Conservation (phyloP, 2,329 filamentous ascomycete species). For the Venturia effusa region DNA sequence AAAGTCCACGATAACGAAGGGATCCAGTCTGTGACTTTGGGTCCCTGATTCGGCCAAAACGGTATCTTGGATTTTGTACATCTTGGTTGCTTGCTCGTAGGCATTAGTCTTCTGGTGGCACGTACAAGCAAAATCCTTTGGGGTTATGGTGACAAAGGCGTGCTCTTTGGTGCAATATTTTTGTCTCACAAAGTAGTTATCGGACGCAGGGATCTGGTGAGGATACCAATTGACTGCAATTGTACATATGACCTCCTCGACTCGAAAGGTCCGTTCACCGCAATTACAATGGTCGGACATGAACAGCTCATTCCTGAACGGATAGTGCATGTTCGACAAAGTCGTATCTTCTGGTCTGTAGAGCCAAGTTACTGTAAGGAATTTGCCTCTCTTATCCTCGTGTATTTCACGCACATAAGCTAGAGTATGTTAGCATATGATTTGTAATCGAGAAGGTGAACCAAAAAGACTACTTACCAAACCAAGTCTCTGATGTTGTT, state of each 20-base stretch:
- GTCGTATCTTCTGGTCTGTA: conserved; percentile 62
- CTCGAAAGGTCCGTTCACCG: conserved; percentile 37
- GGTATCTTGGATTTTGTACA: conserved; percentile 41
- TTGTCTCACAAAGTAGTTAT: conserved; percentile 57
- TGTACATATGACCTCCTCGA: conserved; percentile 45
- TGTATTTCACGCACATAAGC: conserved; percentile 54
- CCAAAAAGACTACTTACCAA: neutral
- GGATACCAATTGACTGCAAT: conserved; percentile 49
- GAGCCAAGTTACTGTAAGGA: conserved; percentile 61
- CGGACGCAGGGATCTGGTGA: conserved; percentile 23
- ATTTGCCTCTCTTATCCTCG: conserved; percentile 24
- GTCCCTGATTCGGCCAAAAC: conserved; percentile 42
- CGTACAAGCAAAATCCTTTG: conserved; percentile 45
- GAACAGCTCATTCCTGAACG: conserved; percentile 63
- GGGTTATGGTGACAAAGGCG: conserved; percentile 49
- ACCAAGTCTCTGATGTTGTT: conserved; percentile 46
- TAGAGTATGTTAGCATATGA: conserved; percentile 20
- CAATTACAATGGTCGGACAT: conserved; percentile 69
- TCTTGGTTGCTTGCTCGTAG: conserved; percentile 13
- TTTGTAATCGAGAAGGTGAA: no score
- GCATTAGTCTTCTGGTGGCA: conserved; percentile 21
- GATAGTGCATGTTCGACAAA: conserved; percentile 57
- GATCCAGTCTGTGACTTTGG: conserved; percentile 38
- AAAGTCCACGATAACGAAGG: conserved; percentile 45
- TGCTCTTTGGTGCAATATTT: conserved; percentile 52